Evolutionary conservation across 2,329 filamentous ascomycete species (phyloP).

Genomic region (Beauveria sp.): DNA sequence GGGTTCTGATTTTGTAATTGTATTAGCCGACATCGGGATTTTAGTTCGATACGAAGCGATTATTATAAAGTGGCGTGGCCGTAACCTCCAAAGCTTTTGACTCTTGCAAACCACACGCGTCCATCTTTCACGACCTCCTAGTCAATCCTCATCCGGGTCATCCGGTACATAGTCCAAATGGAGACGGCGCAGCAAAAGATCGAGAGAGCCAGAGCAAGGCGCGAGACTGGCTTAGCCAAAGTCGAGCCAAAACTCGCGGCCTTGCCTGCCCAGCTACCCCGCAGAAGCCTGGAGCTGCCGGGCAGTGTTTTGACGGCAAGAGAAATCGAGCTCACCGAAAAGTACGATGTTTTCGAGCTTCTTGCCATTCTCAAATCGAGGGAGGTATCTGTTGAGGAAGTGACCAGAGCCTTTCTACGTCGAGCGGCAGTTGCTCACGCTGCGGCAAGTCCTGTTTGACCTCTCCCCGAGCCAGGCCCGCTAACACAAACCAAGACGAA

Average conservation of each 20-base stretch:
- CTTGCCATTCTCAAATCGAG: constrained; percentile 7
- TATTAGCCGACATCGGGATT: constrained; percentile 5
- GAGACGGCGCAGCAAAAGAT: constrained; percentile 10
- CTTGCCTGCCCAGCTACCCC: constrained; percentile 12
- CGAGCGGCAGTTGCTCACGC: constrained; percentile 12
- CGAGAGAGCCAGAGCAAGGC: constrained; percentile 9
- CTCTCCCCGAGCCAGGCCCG: neutral
- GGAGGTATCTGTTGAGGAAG: constrained; percentile 10
- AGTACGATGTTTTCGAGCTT: constrained; percentile 18
- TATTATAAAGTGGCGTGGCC: neutral
- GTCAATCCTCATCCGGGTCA: too few species aligned
- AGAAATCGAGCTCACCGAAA: constrained; percentile 23
- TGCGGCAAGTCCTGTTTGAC: neutral
- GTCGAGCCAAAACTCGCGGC: constrained; percentile 14
- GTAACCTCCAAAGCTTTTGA: neutral
- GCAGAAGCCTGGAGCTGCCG: constrained; percentile 19
- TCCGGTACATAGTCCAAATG: neutral
- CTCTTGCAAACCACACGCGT: neutral
- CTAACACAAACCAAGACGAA: constrained; percentile 20
- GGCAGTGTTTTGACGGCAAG: constrained; percentile 17
- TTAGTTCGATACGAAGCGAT: neutral
- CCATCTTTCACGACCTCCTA: neutral
- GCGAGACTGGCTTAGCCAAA: constrained; percentile 13
- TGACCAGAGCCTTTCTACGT: constrained; percentile 9
- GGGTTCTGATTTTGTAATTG: neutral